Base-by-base conservation (phyloP, 345 rosid species). In the Streptanthus diversifolius region DNA sequence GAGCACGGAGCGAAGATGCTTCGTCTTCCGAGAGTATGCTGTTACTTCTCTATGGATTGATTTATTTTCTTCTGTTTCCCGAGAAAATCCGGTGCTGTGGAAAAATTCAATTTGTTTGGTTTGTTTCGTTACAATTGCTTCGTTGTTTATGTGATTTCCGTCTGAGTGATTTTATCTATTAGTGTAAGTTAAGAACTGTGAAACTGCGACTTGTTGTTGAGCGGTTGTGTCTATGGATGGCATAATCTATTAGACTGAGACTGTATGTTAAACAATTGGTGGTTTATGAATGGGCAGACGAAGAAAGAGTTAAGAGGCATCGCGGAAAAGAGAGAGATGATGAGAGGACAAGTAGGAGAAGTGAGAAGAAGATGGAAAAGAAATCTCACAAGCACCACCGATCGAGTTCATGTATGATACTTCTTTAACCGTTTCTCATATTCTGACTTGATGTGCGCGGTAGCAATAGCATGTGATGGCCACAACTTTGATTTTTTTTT, bases 371-470 rank as follows among this genome's bases (percentile, higher is more conserved):
- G 53, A 82, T 78, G 73, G 85, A 78, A 1, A 83, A 81, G 70
- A 90, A 85, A 68, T 82, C 92, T 79, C 88, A 58, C 66, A 87
- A 77, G 73, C 88, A 83, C 66, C 89, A 83, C 74, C 76, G 68
- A 47, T 84, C 95, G 17, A 79, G 73, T 62, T 71, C 88, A 82
- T 91, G 92, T 85, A 53, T 45, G 45, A 39, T 63, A 25, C 14
- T 24, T 14, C 21, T 66, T n/a, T 0, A 58, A 47, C 49, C 57
- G 14, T 67, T 47, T 37, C 32, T 25, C 5, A 11, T 37, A 12
- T 8, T 27, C 8, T 61, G 4, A 24, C 25, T 21, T 53, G 36
- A 29, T 37, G 11, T 67, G 18, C 8, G 55, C 7, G 17, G 32
- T 51, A 5, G 55, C 32, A 22, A 49, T 18, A 47, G 8, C 30